Percentiles rank a stretch among this genome's conserved stretches.
Conservation (phyloP, 106 monocot genomes). For the Narthecium ossifragum region DNA sequence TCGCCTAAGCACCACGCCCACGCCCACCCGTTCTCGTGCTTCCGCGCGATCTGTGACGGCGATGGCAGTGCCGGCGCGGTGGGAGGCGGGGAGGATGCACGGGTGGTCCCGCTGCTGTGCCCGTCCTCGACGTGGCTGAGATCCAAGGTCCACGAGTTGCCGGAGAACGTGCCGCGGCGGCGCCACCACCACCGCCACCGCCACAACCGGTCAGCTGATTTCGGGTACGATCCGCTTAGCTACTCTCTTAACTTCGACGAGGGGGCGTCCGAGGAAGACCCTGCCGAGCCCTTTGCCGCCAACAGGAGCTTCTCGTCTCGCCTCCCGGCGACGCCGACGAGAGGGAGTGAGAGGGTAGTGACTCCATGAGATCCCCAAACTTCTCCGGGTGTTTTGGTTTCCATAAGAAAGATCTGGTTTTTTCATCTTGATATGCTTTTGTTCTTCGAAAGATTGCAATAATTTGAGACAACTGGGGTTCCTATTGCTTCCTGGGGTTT, state of each 20-base stretch:
- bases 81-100: no score
- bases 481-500: background rate
- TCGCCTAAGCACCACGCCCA: no score
- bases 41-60: no score
- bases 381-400: background rate
- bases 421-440: background rate
- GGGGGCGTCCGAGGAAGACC: background rate
- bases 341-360: background rate
- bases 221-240: slow-evolving; percentile 21
- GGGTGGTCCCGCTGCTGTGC: background rate
- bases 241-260: slow-evolving; percentile 27
- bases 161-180: background rate
- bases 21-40: no score
- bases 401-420: background rate
- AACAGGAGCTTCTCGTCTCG: slow-evolving; percentile 11
- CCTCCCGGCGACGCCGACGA: background rate
- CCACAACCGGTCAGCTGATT: slow-evolving; percentile 7
- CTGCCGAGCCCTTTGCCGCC: background rate
- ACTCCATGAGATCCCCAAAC: background rate
- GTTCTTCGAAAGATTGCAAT: background rate
- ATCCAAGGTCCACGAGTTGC: background rate
- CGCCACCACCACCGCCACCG: slow-evolving; percentile 5
- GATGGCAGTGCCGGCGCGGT: no score
- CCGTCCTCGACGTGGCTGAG: slow-evolving; percentile 9
- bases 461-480: background rate